Evolutionary conservation across 2,329 filamentous ascomycete genomes (phyloP).

Genomic region (Exophiala calicioides): DNA sequence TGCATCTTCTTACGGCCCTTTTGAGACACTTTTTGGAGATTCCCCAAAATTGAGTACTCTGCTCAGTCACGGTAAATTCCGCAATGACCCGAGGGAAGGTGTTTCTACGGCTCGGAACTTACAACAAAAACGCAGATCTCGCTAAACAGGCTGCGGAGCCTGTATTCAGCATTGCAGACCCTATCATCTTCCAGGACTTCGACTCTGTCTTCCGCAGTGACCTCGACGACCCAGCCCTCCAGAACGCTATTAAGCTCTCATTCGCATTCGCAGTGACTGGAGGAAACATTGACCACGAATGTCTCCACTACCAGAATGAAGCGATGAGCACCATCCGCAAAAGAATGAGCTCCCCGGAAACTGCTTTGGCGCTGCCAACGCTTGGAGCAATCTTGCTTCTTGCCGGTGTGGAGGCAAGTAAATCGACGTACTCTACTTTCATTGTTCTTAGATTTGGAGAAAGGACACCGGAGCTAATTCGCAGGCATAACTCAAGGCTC

Average conservation of each 20-base stretch:
- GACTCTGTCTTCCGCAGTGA: slow-evolving; percentile 39
- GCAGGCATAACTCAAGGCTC: too few species aligned
- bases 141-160: slow-evolving; percentile 36
- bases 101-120: background rate
- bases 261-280: slow-evolving; percentile 38
- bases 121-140: slow-evolving; percentile 5
- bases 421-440: too few species aligned
- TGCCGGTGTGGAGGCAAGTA: slow-evolving; percentile 45
- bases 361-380: slow-evolving; percentile 39
- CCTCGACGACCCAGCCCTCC: slow-evolving; percentile 40
- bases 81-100: background rate
- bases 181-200: slow-evolving; percentile 43
- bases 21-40: background rate
- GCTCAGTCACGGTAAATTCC: background rate
- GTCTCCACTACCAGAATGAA: slow-evolving; percentile 40
- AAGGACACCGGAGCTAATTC: too few species aligned
- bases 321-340: slow-evolving; percentile 39
- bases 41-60: background rate
- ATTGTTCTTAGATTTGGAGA: too few species aligned
- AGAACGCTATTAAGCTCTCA: slow-evolving; percentile 45
- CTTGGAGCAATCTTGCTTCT: slow-evolving; percentile 47
- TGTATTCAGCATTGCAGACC: slow-evolving; percentile 41
- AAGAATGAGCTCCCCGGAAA: slow-evolving; percentile 35
- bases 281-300: slow-evolving; percentile 35
- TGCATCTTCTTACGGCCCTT: background rate